Conservation (phyloP, 768 basidiomycete species). For the Leccinum olivaceopallidum region DNA sequence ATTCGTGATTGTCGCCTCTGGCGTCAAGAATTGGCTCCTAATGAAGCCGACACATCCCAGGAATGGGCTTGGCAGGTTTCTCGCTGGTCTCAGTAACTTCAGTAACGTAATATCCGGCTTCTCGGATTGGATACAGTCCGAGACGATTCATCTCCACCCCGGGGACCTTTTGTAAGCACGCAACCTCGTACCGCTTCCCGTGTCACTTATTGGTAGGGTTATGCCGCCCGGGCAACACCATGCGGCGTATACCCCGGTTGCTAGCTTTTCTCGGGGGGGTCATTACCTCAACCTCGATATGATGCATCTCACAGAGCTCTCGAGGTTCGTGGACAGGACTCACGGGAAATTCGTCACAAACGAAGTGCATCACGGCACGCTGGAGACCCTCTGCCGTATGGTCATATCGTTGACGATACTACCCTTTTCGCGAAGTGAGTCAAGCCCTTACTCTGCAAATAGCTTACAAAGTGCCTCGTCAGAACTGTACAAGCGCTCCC, state of each 20-base stretch:
- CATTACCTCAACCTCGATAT: conserved; percentile 11
- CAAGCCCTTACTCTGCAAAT: neutral
- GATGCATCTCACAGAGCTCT: conserved; percentile 3
- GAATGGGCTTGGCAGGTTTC: neutral
- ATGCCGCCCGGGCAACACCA: conserved; percentile 9
- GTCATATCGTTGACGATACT: neutral
- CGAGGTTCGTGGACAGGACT: neutral
- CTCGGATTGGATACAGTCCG: neutral
- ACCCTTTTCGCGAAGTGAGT: neutral
- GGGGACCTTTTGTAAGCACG: neutral
- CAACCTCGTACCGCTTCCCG: too few species aligned
- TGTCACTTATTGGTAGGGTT: neutral
- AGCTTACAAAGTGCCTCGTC: neutral
- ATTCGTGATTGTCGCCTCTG: neutral
- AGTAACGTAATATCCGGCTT: neutral
- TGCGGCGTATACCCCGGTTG: conserved; percentile 10
- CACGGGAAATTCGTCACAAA: neutral
- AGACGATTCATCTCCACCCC: neutral
- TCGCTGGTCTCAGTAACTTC: neutral
- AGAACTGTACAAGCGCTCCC: neutral
- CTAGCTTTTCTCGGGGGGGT: conserved; percentile 3
- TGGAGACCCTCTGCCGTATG: neutral
- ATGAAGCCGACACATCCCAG: neutral
- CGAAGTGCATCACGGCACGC: neutral
- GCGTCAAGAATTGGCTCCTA: conserved; percentile 4